Evolutionary conservation across 257 asterid genomes (phyloP).

Genomic region (Forsythia viridissima): DNA sequence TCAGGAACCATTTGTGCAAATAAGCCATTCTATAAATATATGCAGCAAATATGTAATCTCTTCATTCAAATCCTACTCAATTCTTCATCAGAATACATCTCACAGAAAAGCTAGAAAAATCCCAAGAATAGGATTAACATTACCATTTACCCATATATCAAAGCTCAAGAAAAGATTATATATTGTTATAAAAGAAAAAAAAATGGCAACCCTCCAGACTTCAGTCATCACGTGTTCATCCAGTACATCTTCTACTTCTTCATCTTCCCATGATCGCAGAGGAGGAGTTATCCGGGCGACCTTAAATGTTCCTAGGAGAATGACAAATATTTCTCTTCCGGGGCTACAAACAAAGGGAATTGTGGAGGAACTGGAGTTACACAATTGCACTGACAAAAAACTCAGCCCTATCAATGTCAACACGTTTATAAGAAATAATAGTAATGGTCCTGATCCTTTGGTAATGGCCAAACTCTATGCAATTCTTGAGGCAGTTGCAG

Average conservation of each 20-base stretch:
- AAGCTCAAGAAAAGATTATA: neutral
- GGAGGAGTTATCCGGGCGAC: slow-evolving; percentile 2
- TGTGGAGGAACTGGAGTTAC: neutral
- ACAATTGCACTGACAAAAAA: neutral
- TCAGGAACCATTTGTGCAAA: too few relatives aligned
- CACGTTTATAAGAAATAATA: neutral
- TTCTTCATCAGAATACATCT: neutral
- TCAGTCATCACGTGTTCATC: neutral
- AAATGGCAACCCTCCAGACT: slow-evolving; percentile 29
- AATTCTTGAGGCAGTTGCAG: slow-evolving; percentile 54
- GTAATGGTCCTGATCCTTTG: slow-evolving; percentile 23
- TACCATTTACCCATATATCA: neutral
- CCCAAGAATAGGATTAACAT: neutral
- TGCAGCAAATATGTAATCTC: neutral
- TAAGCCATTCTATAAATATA: slow-evolving; percentile 3
- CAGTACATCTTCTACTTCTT: neutral
- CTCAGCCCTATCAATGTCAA: neutral
- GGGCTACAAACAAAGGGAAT: neutral
- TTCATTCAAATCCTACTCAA: slow-evolving; percentile 9
- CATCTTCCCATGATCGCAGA: neutral
- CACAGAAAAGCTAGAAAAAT: neutral
- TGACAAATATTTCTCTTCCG: slow-evolving; percentile 7
- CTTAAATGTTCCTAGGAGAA: slow-evolving; percentile 14
- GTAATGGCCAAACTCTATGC: slow-evolving; percentile 47
- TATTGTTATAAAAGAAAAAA: neutral